A percentile compares a stretch with the other conserved stretches of the same genome.
Conservation (phyloP, 768 basidiomycete genomes). For the Tulasnella calospora region DNA sequence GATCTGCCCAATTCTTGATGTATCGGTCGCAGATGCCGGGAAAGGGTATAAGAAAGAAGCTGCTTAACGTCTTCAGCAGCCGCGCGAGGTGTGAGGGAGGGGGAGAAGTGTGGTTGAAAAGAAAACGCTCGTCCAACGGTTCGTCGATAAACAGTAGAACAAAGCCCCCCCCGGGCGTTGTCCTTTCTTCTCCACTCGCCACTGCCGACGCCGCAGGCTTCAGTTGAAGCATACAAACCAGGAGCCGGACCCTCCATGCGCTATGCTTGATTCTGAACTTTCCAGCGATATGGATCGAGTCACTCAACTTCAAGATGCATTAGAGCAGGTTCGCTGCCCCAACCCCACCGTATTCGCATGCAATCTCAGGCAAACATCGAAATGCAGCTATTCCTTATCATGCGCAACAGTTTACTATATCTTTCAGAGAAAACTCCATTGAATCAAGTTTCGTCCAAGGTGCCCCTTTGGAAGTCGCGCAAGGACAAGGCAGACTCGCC, state of each 20-base stretch:
- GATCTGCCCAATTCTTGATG: background rate
- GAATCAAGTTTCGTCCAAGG: constrained; percentile 65
- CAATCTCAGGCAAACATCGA: constrained; percentile 5
- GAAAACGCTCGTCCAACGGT: constrained; percentile 9
- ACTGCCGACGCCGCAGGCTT: background rate
- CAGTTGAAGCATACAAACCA: background rate
- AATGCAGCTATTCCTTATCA: constrained; percentile 73
- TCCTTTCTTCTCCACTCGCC: background rate
- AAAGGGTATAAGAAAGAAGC: constrained; percentile 13
- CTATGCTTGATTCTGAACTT: constrained; percentile 28
- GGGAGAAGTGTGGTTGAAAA: constrained; percentile 21
- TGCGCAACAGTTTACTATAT: constrained; percentile 77
- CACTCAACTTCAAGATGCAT: constrained; percentile 91
- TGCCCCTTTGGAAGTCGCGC: constrained; percentile 74
- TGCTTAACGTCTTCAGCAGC: background rate
- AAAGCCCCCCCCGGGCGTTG: background rate
- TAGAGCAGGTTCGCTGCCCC: constrained; percentile 60
- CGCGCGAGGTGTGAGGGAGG: constrained; percentile 2
- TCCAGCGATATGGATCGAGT: constrained; percentile 78
- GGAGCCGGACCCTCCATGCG: constrained; percentile 12
- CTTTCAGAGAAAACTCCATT: constrained; percentile 73
- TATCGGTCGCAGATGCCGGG: background rate
- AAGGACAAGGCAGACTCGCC: constrained; percentile 68
- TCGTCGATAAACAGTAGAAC: constrained; percentile 1
- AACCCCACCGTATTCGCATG: background rate